Conservation (phyloP, 1,284 basidiomycete species). For the Hemileia vastatrix region DNA sequence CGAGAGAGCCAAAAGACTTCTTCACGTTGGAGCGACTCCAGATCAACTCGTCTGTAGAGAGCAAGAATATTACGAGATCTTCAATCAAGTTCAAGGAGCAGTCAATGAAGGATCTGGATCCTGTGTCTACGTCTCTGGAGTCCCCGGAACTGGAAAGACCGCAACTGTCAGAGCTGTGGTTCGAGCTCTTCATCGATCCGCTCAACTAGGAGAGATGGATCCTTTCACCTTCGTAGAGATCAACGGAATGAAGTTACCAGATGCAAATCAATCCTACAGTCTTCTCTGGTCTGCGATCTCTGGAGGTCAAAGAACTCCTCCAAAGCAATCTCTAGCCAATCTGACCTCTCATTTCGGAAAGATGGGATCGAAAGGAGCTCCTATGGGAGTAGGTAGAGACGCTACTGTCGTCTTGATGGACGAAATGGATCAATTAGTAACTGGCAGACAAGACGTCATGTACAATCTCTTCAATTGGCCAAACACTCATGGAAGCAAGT, state of each 20-base stretch:
- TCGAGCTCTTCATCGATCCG: too few species aligned
- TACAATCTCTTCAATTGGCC: conserved; percentile 99
- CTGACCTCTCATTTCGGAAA: too few species aligned
- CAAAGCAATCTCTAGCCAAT: conserved; percentile 27
- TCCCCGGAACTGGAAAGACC: conserved; percentile 96
- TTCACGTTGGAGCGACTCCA: conserved; percentile 88
- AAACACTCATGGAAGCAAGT: conserved; percentile 68
- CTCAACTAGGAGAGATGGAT: conserved; percentile 75
- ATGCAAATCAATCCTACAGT: conserved; percentile 74
- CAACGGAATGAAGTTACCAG: conserved; percentile 85
- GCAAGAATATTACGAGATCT: conserved; percentile 68
- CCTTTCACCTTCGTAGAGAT: conserved; percentile 97
- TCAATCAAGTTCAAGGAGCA: conserved; percentile 69
- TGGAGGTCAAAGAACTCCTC: conserved; percentile 11
- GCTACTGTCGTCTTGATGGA: conserved; percentile 90
- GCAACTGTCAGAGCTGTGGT: conserved; percentile 90
- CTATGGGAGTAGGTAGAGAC: too few species aligned
- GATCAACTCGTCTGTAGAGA: conserved; percentile 81
- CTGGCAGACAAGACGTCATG: conserved; percentile 90
- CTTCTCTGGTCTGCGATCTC: conserved; percentile 73
- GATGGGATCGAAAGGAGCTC: too few species aligned
- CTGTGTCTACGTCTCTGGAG: conserved; percentile 92
- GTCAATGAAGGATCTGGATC: conserved; percentile 86
- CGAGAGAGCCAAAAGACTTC: conserved; percentile 47
- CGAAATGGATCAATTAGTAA: conserved; percentile 92